Conservation (phyloP, 78 protist genomes). For the Dictyostelium citrinum region DNA sequence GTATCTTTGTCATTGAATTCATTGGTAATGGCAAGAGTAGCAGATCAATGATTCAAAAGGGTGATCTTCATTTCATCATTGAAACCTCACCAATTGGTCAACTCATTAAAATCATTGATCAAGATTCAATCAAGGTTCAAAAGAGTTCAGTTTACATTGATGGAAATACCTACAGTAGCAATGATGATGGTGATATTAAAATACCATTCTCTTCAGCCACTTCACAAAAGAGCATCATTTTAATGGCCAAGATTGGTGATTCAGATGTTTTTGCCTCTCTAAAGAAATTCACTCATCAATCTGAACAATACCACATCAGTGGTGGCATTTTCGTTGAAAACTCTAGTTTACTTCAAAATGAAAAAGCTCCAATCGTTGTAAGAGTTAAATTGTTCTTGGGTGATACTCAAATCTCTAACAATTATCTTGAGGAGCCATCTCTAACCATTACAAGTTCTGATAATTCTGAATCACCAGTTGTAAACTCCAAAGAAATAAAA, state of each 20-base stretch:
- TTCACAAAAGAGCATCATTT: background rate
- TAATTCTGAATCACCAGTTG: background rate
- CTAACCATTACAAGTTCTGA: constrained; percentile 14
- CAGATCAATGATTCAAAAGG: constrained; percentile 50
- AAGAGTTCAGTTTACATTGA: constrained; percentile 13
- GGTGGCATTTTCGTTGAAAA: constrained; percentile 56
- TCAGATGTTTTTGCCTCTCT: constrained; percentile 33
- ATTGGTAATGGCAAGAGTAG: constrained; percentile 76
- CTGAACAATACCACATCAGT: background rate
- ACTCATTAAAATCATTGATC: constrained; percentile 35
- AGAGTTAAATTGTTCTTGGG: constrained; percentile 20
- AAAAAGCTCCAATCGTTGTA: constrained; percentile 56
- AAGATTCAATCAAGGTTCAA: constrained; percentile 34
- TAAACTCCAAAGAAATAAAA: constrained; percentile 25
- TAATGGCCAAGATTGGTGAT: background rate
- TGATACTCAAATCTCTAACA: constrained; percentile 11
- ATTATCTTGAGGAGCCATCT: constrained; percentile 27
- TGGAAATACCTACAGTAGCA: constrained; percentile 32
- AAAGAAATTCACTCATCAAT: background rate
- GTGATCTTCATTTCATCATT: constrained; percentile 4
- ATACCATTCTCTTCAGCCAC: constrained; percentile 45
- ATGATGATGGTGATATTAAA: constrained; percentile 62
- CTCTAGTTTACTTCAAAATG: constrained; percentile 41
- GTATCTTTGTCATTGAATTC: constrained; percentile 64
- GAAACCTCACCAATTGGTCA: constrained; percentile 22